phyloP scores from a whole-genome alignment of 2,329 filamentous ascomycete species.

The Periconia sp. region DNA sequence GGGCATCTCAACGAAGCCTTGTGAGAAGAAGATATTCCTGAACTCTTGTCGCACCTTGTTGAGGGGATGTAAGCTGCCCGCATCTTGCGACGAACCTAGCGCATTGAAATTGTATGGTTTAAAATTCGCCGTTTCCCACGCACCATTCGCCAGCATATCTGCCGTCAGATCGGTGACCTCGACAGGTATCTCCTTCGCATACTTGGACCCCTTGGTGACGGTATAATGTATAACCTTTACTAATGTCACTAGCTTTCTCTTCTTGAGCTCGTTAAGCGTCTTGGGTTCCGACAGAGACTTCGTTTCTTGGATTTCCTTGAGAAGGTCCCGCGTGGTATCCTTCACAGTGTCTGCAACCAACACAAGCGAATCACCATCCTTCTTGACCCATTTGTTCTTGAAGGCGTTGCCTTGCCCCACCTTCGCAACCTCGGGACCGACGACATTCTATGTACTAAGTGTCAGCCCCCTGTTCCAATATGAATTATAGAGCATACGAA shows the following conservation, averaged over 20 bases:
- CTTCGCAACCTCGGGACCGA: conserved; percentile 78
- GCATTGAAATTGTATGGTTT: conserved; percentile 84
- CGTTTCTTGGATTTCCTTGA: conserved; percentile 74
- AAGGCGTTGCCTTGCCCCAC: conserved; percentile 96
- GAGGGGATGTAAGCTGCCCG: conserved; percentile 61
- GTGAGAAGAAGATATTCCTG: conserved; percentile 98
- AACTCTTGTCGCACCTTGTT: conserved; percentile 97
- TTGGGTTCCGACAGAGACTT: conserved; percentile 75
- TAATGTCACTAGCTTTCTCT: conserved; percentile 85
- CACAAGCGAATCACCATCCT: conserved; percentile 62
- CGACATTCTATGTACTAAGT: conserved; percentile 57
- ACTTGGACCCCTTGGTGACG: conserved; percentile 84
- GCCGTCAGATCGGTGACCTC: conserved; percentile 95
- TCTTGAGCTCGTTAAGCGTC: conserved; percentile 80
- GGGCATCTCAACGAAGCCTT: conserved; percentile 98
- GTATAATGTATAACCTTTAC: conserved; percentile 87
- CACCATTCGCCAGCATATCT: conserved; percentile 86
- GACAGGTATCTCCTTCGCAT: conserved; percentile 84
- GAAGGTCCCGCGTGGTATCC: conserved; percentile 78
- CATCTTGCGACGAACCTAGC: conserved; percentile 66
- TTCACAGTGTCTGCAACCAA: conserved; percentile 72
- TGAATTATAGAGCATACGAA: conserved; percentile 28
- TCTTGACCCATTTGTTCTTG: conserved; percentile 73
- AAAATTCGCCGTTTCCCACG: conserved; percentile 92
- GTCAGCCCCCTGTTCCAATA: conserved; percentile 22